Evolutionary conservation across 306 rosid genomes (phyloP), one percentile per base, ranked within the genome.

Genomic region (Sphenostylis stenocarpa): DNA sequence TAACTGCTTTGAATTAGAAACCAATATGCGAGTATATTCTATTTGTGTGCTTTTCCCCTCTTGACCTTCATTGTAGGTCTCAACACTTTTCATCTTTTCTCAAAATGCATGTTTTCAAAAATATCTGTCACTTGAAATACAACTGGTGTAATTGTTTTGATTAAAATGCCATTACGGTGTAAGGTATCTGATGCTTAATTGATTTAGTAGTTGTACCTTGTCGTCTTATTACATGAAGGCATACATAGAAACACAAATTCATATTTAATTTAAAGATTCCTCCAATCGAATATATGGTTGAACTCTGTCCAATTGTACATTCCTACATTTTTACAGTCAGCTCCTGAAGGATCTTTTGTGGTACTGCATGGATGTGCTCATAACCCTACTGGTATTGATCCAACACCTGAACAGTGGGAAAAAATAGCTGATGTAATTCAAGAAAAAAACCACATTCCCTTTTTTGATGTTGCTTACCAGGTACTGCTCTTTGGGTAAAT

Each of bases 301-400:
- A 67, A 43, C 21, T 48, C 23, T 47, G 33, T 67, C 66, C 83
- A 34, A 79, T 67, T 76, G 64, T 74, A 63, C 5, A 8, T 20
- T 74, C 49, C 73, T 44, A 33, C 68, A 36, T 39, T 21, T 77
- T 78, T 57, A 19, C 80, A 95, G 99, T 91, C 88, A 16, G 97
- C 97, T 53, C 96, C 99, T 1, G 97, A 95, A 82, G 99, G 97
- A 77, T 85, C 99, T 66, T 95, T 95, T 83, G 81, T 95, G 64
- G 45, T 95, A 82, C 97, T 95, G 82, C 99, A 95, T 88, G 99
- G 99, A 77, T 95, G 99, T 85, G 99, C 99, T 63, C 99, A 95
- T 85, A 92, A 95, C 82, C 99, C 99, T 44, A 92, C 99, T 48
- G 99, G 99, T 79, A 95, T 95, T 67, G 99, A 95, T 83, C 99